Evolutionary conservation across 768 basidiomycete genomes (phyloP), one percentile per base, ranked within the genome.

Genomic region (Calocera cornea): DNA sequence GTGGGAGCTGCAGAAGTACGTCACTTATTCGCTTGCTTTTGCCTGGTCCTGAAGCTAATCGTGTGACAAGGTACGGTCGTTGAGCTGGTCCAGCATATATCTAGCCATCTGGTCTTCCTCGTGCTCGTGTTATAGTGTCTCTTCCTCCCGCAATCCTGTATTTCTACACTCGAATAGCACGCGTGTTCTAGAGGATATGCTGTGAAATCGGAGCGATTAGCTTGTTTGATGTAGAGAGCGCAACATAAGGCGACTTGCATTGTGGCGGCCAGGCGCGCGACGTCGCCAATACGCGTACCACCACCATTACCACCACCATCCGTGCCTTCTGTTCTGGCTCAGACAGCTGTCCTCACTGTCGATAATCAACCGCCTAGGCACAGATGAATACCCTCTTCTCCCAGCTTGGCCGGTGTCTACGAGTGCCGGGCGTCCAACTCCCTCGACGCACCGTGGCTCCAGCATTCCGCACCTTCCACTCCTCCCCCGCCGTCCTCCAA

Each of bases 1-100:
- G 76, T 97, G 93, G 93, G 93, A 97, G 75, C 77, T 97, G 75
- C 93, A 97, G 79, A 95, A 94, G 92, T 94, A 77, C 71, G 89
- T 82, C 41, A 14, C 24, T 31, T 38, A 14, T 36, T 38, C 27
- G n/a, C n/a, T 34, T 65, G 44, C 27, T 31, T 49, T 33, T 60
- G 27, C 27, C 7, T 22, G 27, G 11, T 19, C 29, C 24, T 64
- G 64, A 38, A 38, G 11, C 38, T 7, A 38, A 8, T 8, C 19
- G 64, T 36, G 2, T 2, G 2, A 16, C 34, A 11, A 65, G 64
- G 64, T 65, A 65, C 33, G 64, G 64, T 38, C 64, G 64, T 40
- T 65, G 41, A 44, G 41, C 41, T 11, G 16, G 31, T 5, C 3
- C 64, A 17, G 29, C 19, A 19, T 65, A 19, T 34, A 33, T 24